phyloP scores from a whole-genome alignment of 2,329 filamentous ascomycete species.

The Ilyonectria destructans region DNA sequence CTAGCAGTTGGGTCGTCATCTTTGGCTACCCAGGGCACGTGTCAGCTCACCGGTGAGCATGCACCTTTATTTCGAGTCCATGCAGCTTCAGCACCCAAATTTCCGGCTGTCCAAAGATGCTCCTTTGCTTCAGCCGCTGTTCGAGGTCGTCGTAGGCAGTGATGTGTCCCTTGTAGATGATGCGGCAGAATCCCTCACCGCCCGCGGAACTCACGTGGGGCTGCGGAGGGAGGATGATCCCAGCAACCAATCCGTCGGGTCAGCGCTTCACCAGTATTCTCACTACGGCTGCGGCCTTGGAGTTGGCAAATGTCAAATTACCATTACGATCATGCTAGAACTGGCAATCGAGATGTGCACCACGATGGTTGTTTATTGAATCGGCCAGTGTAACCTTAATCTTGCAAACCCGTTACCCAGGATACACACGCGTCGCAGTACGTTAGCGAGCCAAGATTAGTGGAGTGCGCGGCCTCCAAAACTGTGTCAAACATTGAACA shows the following conservation, averaged over 20 bases:
- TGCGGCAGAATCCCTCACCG: slow-evolving; percentile 51
- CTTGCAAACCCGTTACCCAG: too few relatives aligned
- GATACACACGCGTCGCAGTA: too few relatives aligned
- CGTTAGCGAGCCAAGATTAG: too few relatives aligned
- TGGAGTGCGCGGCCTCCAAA: too few relatives aligned
- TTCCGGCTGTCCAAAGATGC: slow-evolving; percentile 37
- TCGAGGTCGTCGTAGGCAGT: slow-evolving; percentile 42
- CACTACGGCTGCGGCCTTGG: neutral
- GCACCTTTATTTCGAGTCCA: slow-evolving; percentile 42
- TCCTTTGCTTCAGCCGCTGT: slow-evolving; percentile 35
- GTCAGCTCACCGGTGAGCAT: slow-evolving; percentile 48
- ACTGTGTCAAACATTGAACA: too few relatives aligned
- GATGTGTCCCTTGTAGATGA: slow-evolving; percentile 52
- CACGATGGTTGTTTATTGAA: too few relatives aligned
- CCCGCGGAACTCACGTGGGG: slow-evolving; percentile 47
- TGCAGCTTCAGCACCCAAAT: slow-evolving; percentile 44
- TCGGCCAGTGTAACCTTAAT: too few relatives aligned
- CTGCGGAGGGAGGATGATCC: slow-evolving; percentile 19
- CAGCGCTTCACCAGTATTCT: neutral
- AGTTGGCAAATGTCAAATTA: neutral
- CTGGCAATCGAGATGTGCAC: too few relatives aligned
- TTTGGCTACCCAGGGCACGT: slow-evolving; percentile 55
- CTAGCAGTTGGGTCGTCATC: slow-evolving; percentile 94
- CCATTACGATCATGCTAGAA: neutral
- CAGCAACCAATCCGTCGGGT: slow-evolving; percentile 15